phyloP scores from a whole-genome alignment of 2,329 filamentous ascomycete genomes.

The Verticillium albo-atrum region DNA sequence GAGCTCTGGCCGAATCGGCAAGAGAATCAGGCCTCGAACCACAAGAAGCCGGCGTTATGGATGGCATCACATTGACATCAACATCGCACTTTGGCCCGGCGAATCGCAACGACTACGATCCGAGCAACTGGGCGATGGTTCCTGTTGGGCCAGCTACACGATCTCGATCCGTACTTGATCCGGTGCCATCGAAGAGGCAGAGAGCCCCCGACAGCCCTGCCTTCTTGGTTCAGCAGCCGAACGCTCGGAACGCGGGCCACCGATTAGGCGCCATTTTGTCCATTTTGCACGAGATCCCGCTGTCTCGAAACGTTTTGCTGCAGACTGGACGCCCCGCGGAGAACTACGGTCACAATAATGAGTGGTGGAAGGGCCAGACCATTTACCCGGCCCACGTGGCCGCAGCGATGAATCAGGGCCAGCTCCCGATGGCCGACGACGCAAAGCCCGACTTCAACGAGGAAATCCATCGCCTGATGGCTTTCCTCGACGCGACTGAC shows the following conservation, averaged over 20 bases:
- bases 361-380: slow-evolving; percentile 58
- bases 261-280: slow-evolving; percentile 50
- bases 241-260: slow-evolving; percentile 30
- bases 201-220: slow-evolving; percentile 40
- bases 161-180: slow-evolving; percentile 13
- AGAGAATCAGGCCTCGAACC: slow-evolving; percentile 31
- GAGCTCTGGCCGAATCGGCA: slow-evolving; percentile 52
- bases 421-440: slow-evolving; percentile 24
- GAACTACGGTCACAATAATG: slow-evolving; percentile 49
- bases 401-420: slow-evolving; percentile 23
- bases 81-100: slow-evolving; percentile 56
- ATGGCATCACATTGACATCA: slow-evolving; percentile 24
- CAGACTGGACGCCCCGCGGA: slow-evolving; percentile 31
- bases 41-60: slow-evolving; percentile 49
- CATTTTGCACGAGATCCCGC: slow-evolving; percentile 56
- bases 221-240: slow-evolving; percentile 39
- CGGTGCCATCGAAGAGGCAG: slow-evolving; percentile 37
- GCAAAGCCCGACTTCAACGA: slow-evolving; percentile 36
- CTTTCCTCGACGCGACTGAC: slow-evolving; percentile 57
- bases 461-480: slow-evolving; percentile 59
- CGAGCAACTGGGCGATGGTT: slow-evolving; percentile 56
- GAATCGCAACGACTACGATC: slow-evolving; percentile 50
- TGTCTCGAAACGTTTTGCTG: slow-evolving; percentile 52
- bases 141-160: slow-evolving; percentile 26
- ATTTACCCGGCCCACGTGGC: slow-evolving; percentile 38